These are phyloP conservation scores for Exophiala aquamarina DNA, from an alignment of 2,329 filamentous ascomycete genomes.

Conservation along the genomic window DNA sequence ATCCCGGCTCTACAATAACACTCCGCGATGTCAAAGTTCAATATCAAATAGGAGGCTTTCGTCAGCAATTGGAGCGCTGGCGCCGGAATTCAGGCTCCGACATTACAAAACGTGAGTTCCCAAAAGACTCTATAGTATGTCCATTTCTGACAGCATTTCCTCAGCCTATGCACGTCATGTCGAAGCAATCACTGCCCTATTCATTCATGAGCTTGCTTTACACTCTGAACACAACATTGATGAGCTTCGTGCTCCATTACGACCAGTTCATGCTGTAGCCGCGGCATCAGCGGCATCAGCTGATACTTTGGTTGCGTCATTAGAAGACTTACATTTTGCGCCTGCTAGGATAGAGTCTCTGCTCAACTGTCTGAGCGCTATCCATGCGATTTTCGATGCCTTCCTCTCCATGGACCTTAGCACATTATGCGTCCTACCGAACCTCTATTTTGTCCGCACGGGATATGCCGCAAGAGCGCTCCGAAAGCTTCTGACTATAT, in stretches of 20 bases:
- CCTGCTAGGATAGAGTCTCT: slow-evolving; percentile 66
- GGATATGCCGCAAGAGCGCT: slow-evolving; percentile 70
- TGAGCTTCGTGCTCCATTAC: slow-evolving; percentile 34
- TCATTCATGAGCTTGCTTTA: slow-evolving; percentile 73
- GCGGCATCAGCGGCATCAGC: slow-evolving; percentile 65
- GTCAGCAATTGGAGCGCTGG: slow-evolving; percentile 65
- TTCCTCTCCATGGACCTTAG: slow-evolving; percentile 62
- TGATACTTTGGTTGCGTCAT: slow-evolving; percentile 29
- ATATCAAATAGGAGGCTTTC: slow-evolving; percentile 63
- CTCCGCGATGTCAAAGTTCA: slow-evolving; percentile 64
- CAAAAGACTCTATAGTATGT: too few species aligned
- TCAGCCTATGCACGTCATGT: slow-evolving; percentile 52
- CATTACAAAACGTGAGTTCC: slow-evolving; percentile 50
- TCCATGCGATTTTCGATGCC: slow-evolving; percentile 64
- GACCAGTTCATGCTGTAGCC: slow-evolving; percentile 52
- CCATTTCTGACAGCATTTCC: too few species aligned
- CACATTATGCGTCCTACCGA: slow-evolving; percentile 63
- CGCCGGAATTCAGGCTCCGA: slow-evolving; percentile 53
- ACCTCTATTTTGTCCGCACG: slow-evolving; percentile 69
- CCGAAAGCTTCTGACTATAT: slow-evolving; percentile 58
- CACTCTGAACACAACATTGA: slow-evolving; percentile 61
- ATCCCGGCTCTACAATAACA: slow-evolving; percentile 52
- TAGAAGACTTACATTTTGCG: slow-evolving; percentile 30
- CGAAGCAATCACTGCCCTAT: slow-evolving; percentile 65
- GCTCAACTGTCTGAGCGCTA: slow-evolving; percentile 64